These are phyloP conservation scores for Pestalotiopsis fici DNA, from an alignment of 2,329 filamentous ascomycete genomes.

Conservation along the genomic window DNA sequence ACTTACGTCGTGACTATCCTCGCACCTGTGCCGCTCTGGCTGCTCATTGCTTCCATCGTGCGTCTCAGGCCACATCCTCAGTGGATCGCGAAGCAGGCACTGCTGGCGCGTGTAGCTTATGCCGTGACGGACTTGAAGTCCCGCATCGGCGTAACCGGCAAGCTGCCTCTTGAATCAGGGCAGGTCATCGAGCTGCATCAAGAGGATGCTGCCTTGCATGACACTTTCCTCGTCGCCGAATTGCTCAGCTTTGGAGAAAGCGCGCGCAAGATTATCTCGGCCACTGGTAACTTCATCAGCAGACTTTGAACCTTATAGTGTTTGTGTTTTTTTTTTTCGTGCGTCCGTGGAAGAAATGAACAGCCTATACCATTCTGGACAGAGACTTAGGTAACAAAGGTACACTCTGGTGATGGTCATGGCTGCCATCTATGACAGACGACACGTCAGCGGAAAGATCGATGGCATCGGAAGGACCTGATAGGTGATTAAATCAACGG, in stretches of 20 bases:
- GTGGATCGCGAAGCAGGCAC: conserved; percentile 19
- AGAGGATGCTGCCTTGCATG: neutral
- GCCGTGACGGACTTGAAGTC: conserved; percentile 11
- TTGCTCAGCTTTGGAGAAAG: neutral
- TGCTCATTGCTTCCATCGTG: conserved; percentile 9
- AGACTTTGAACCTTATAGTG: no score
- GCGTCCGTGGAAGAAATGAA: no score
- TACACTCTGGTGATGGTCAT: no score
- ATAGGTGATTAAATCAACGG: no score
- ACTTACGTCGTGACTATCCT: neutral
- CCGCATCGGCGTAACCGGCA: conserved; percentile 13
- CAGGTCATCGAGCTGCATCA: conserved; percentile 14
- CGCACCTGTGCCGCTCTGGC: conserved; percentile 4
- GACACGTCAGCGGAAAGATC: no score
- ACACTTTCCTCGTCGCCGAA: neutral
- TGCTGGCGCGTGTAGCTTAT: conserved; percentile 13
- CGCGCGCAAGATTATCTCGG: neutral
- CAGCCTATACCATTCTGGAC: no score
- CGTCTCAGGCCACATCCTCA: conserved; percentile 11
- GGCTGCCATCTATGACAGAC: no score
- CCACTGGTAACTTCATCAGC: no score
- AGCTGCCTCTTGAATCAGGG: conserved; percentile 17
- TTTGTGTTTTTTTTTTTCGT: no score
- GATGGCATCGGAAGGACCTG: no score
- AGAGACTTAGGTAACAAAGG: no score